phyloP scores from a whole-genome alignment of 805 yeast species.

The Candida palmyrensis region DNA sequence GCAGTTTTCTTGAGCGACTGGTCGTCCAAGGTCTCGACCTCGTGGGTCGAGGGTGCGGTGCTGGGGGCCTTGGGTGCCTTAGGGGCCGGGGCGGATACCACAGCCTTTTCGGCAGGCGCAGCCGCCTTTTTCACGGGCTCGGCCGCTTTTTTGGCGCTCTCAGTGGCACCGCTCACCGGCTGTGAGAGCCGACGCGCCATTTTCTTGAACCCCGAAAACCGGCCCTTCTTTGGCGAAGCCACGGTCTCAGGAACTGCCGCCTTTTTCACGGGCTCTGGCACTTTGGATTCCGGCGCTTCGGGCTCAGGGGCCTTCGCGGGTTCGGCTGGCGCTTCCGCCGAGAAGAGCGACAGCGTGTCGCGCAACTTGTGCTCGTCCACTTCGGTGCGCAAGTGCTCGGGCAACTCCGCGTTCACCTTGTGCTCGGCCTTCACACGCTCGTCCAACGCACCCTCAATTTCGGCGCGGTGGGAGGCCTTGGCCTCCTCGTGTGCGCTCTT shows the following conservation, averaged over 20 bases:
- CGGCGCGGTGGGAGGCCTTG: slow-evolving; percentile 31
- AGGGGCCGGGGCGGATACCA: slow-evolving; percentile 5
- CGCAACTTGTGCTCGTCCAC: slow-evolving; percentile 30
- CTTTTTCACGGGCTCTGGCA: not conserved
- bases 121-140: slow-evolving; percentile 2
- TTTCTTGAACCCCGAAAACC: too few species aligned
- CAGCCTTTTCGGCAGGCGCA: slow-evolving; percentile 8
- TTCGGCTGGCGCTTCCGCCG: slow-evolving; percentile 23
- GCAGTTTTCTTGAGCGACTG: slow-evolving; percentile 23
- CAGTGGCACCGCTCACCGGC: slow-evolving; percentile 1
- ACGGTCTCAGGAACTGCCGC: slow-evolving; percentile 3
- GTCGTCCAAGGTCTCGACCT: slow-evolving; percentile 14
- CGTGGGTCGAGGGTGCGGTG: slow-evolving; percentile 2
- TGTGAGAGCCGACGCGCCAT: too few species aligned
- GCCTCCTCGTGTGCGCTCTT: slow-evolving; percentile 31
- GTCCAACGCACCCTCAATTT: slow-evolving; percentile 24
- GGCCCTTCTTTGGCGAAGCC: not conserved
- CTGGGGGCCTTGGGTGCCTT: slow-evolving; percentile 2
- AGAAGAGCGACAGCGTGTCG: slow-evolving; percentile 36
- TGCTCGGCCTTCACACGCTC: slow-evolving; percentile 42
- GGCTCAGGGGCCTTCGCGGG: slow-evolving; percentile 12
- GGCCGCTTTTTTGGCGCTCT: slow-evolving; percentile 5
- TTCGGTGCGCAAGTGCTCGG: slow-evolving; percentile 44
- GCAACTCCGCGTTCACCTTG: slow-evolving; percentile 44
- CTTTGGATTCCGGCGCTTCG: slow-evolving; percentile 3